Base-by-base conservation (phyloP, 768 basidiomycete species). In the Leccinum pellstonianum region DNA sequence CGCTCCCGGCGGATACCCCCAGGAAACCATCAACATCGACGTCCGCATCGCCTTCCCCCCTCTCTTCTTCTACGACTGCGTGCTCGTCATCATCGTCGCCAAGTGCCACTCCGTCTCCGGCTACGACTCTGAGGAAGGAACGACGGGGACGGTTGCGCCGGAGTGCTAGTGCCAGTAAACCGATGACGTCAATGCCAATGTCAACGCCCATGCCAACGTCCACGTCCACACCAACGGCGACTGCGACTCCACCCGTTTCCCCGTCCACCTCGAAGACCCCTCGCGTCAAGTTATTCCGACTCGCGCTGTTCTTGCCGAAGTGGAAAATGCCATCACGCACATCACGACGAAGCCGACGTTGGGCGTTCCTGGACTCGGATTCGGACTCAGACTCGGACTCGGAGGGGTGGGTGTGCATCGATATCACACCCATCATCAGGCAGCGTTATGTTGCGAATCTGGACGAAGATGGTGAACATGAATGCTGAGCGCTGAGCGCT, bases 341-440 rank as follows among this genome's bases (percentile, higher is more conserved):
- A 11, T 46, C 19, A 19, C 43, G 43, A 19, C 43, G 43, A 46
- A 46, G 43, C 19, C 43, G 43, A 19, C 43, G 43, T 11, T 46
- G 43, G 43, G 19, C 43, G 3, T 63, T 60, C 8, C 41, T 37
- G 10, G 69, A 41, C 29, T 62, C 61, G 33, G 73, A 68, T 23
- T 23, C 23, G 14, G 48, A 25, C 9, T 27, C 48, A 10, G 41
- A 43, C 10, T 43, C 9, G 17, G 48, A 49, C 21, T 49, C 48
- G 11, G 51, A 52, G 1, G 74, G 71, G 10, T 73, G 74, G 72
- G 67, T 73, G 19, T 69, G 62, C 46, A 63, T 73, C 56, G 72
- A 75, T 4, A 54, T 75, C 27, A 69, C 62, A 6, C 70, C 72
- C 3, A 15, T 59, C 51, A 65, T 73, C 31, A 50, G 53, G 43